Conservation (phyloP, 495 filamentous ascomycete species). For the Lentithecium fluviatile region DNA sequence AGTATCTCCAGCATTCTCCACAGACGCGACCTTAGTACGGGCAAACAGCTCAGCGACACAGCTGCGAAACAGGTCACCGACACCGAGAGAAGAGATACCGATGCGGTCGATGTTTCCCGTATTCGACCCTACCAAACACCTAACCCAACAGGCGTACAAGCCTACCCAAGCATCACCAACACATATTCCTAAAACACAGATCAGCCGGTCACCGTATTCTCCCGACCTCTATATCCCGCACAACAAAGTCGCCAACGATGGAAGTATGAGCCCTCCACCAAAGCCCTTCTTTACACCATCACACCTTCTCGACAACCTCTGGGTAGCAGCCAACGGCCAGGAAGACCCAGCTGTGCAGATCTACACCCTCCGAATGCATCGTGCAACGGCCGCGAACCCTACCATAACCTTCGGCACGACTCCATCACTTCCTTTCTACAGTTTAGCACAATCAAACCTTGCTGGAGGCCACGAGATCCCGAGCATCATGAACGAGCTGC, state of each 20-base stretch:
- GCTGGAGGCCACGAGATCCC: conserved; percentile 21
- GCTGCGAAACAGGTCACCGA: conserved; percentile 35
- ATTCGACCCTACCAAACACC: conserved; percentile 70
- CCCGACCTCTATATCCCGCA: conserved; percentile 42
- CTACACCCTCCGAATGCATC: conserved; percentile 49
- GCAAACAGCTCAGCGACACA: conserved; percentile 37
- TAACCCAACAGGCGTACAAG: conserved; percentile 67
- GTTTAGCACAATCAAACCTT: conserved; percentile 31
- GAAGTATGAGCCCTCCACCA: conserved; percentile 20
- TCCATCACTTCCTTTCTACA: conserved; percentile 39
- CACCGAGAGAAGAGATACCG: conserved; percentile 41
- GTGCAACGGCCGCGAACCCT: conserved; percentile 24
- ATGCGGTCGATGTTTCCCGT: conserved; percentile 77
- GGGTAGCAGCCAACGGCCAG: conserved; percentile 59
- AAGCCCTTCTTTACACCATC: conserved; percentile 40
- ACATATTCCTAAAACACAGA: conserved; percentile 55
- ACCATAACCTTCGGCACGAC: conserved; percentile 36
- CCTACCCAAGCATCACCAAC: conserved; percentile 57
- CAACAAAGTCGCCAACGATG: conserved; percentile 14
- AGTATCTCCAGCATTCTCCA: conserved; percentile 32
- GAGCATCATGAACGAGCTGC: conserved; percentile 33
- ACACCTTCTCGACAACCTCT: conserved; percentile 51
- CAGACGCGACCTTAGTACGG: conserved; percentile 31
- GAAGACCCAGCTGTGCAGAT: conserved; percentile 42
- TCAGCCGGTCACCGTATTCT: conserved; percentile 58